Conservation (phyloP, 352 stramenopile genomes). For the Albugo laibachii region DNA sequence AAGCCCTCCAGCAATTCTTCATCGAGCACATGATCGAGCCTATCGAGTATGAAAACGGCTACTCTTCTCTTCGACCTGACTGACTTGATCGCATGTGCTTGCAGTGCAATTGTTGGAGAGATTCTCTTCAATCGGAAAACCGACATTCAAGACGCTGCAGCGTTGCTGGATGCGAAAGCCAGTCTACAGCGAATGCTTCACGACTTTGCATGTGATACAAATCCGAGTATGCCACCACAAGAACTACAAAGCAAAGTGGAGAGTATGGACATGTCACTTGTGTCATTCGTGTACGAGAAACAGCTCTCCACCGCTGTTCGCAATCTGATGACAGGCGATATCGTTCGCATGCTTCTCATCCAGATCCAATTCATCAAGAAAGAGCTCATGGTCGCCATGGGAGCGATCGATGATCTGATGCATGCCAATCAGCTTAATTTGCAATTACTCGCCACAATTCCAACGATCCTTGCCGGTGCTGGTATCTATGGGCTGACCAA, state of each 20-base stretch:
- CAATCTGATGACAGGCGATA: slow-evolving; percentile 69
- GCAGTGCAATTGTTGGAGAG: slow-evolving; percentile 49
- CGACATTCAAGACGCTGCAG: slow-evolving; percentile 61
- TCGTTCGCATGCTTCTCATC: slow-evolving; percentile 75
- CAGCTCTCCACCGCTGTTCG: slow-evolving; percentile 32
- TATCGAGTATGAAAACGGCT: slow-evolving; percentile 17
- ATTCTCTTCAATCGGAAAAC: slow-evolving; percentile 71
- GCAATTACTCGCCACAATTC: slow-evolving; percentile 69
- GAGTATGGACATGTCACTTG: slow-evolving; percentile 56
- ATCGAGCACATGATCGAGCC: slow-evolving; percentile 65
- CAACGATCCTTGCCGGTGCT: slow-evolving; percentile 59
- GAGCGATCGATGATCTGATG: slow-evolving; percentile 74
- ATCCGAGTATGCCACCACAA: slow-evolving; percentile 17
- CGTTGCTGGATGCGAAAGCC: slow-evolving; percentile 52
- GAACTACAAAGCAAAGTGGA: slow-evolving; percentile 31
- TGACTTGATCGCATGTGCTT: neutral
- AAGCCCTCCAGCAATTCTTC: slow-evolving; percentile 38
- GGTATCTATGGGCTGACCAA: slow-evolving; percentile 43
- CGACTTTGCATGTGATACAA: slow-evolving; percentile 59
- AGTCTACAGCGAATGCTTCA: slow-evolving; percentile 67
- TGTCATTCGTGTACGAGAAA: slow-evolving; percentile 55
- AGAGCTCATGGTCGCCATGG: slow-evolving; percentile 75
- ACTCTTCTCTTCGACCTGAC: neutral
- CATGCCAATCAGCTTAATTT: slow-evolving; percentile 75
- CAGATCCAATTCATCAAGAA: slow-evolving; percentile 83